Evolutionary conservation across 2,329 filamentous ascomycete species (phyloP), one percentile per base, ranked within the genome.

Genomic region (Proliferodiscus dingleyae): DNA sequence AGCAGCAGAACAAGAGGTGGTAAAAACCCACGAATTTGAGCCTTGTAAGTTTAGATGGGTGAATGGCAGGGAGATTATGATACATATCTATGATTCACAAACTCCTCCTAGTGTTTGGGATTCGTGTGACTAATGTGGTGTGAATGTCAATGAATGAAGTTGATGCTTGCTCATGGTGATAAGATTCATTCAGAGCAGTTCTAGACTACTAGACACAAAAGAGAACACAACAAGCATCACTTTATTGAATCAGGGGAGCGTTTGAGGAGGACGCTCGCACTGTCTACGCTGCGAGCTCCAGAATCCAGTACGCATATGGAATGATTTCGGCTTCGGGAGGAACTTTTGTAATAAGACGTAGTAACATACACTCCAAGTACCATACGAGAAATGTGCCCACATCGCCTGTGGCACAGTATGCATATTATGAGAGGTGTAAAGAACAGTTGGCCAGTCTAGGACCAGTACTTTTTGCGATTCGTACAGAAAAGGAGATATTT

Each of bases 281-380:
- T 22, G 19, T 37, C 34, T 37, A 19, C 11, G 15, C 19, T 37
- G 34, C 18, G 10, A 22, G 19, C 34, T 40, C 22, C 28, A 40
- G 22, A 40, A 8, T 28, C 13, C 34, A 37, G 11, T 26, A 13
- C 18, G 37, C 10, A 16, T 28, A 16, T 2, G 3, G 16, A 15
- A 11, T 13, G 10, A 21, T 2, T 22, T 11, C 11, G 37, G 28
- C 15, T n/a, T 24, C 23, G 28, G 16, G 29, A 41, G 18, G 24
- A 56, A 49, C 47, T 55, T 55, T 55, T 55, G 41, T 43, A 30
- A 47, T 16, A 36, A 32, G 26, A 46, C 34, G 36, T 19, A 51
- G 47, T 43, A 54, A 49, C 45, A 42, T 45, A 37, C 42, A 24
- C 28, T 29, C 37, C 40, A 11, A 43, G 21, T 18, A 51, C 26